phyloP scores from a whole-genome alignment of 805 yeast species.

The Starmera dryadoides region DNA sequence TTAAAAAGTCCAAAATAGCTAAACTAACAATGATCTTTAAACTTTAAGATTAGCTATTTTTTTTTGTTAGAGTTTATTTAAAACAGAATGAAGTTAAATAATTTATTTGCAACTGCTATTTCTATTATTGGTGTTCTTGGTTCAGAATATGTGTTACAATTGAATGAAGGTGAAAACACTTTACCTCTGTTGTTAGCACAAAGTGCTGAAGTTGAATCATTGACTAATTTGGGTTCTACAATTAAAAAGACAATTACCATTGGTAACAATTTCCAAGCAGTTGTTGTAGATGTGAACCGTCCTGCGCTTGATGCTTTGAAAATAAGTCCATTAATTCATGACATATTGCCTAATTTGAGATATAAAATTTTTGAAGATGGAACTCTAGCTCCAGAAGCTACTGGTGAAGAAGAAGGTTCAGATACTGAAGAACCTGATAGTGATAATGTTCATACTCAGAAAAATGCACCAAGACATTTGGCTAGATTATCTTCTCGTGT shows the following conservation, averaged over 20 bases:
- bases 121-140: slow-evolving; percentile 6
- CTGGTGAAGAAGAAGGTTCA: slow-evolving; percentile 1
- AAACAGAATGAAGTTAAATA: not conserved
- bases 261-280: slow-evolving; percentile 39
- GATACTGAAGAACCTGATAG: too few species aligned
- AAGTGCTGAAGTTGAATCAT: not conserved
- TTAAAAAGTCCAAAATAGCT: not conserved
- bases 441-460: slow-evolving; percentile 21
- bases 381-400: slow-evolving; percentile 4
- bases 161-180: not conserved
- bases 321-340: slow-evolving; percentile 53
- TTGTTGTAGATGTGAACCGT: slow-evolving; percentile 48
- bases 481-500: slow-evolving; percentile 47
- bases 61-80: too few species aligned
- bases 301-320: slow-evolving; percentile 35
- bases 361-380: slow-evolving; percentile 43
- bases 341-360: slow-evolving; percentile 54
- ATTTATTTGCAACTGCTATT: slow-evolving; percentile 21
- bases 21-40: too few species aligned
- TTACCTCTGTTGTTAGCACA: not conserved
- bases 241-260: slow-evolving; percentile 1
- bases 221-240: not conserved
- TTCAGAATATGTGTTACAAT: slow-evolving; percentile 3
- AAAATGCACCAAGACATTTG: slow-evolving; percentile 53
- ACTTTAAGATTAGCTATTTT: too few species aligned